phyloP scores from a whole-genome alignment of 495 filamentous ascomycete species.

The Niebla homalea region DNA sequence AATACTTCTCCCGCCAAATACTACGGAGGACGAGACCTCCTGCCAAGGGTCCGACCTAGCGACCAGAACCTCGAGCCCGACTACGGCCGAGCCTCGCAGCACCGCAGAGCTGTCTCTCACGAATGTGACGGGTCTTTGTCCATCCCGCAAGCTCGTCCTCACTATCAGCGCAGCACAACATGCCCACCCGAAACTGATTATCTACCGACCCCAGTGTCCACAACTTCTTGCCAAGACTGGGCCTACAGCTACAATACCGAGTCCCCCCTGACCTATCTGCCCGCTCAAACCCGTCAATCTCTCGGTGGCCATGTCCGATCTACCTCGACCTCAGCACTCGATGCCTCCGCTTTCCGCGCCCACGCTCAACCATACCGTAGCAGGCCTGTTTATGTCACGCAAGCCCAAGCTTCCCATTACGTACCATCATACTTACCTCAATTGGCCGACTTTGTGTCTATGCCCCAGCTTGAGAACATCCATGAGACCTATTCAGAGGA shows the following conservation, averaged over 20 bases:
- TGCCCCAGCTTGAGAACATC: slow-evolving; percentile 15
- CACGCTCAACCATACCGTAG: slow-evolving; percentile 73
- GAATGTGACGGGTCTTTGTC: slow-evolving; percentile 38
- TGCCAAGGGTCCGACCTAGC: slow-evolving; percentile 78
- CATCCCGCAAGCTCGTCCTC: slow-evolving; percentile 30
- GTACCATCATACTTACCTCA: slow-evolving; percentile 29
- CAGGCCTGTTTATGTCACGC: slow-evolving; percentile 52
- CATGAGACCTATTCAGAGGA: slow-evolving; percentile 9
- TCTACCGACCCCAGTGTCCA: slow-evolving; percentile 39
- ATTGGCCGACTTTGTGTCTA: slow-evolving; percentile 30
- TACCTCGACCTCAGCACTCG: slow-evolving; percentile 54
- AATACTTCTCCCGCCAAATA: slow-evolving; percentile 50
- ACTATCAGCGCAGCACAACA: slow-evolving; percentile 42
- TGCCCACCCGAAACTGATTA: slow-evolving; percentile 50
- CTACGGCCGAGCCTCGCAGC: slow-evolving; percentile 31
- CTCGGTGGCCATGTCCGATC: slow-evolving; percentile 41
- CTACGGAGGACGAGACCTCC: slow-evolving; percentile 65
- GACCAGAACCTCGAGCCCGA: slow-evolving; percentile 59
- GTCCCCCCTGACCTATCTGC: slow-evolving; percentile 54
- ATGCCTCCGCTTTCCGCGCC: slow-evolving; percentile 50
- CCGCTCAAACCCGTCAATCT: slow-evolving; percentile 32
- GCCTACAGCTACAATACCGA: slow-evolving; percentile 29
- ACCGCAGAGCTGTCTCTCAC: slow-evolving; percentile 43
- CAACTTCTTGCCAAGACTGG: slow-evolving; percentile 27
- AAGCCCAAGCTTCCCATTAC: slow-evolving; percentile 30